These are phyloP conservation scores for Fusarium secorum DNA, from an alignment of 2,329 filamentous ascomycete species.

Conservation along the genomic window DNA sequence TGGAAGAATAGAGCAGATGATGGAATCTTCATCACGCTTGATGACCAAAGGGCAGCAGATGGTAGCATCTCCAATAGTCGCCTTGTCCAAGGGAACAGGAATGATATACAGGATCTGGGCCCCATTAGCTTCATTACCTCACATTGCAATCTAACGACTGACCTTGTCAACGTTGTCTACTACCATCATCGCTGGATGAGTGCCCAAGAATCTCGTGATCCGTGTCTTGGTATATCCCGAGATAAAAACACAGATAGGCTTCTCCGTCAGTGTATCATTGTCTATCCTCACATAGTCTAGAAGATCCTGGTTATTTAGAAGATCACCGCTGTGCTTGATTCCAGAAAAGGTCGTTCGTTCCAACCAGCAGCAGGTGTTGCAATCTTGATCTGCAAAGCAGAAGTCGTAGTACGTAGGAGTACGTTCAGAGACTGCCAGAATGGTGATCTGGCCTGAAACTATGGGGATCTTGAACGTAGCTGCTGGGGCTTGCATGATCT, in stretches of 20 bases:
- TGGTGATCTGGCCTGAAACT: background rate
- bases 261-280: fast-evolving
- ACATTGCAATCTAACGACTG: fast-evolving
- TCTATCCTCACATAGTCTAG: constrained; percentile 3
- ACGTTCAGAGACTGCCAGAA: background rate
- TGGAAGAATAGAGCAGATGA: constrained; percentile 4
- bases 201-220: background rate
- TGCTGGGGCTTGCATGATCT: constrained; percentile 13
- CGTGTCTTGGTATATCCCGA: background rate
- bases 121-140: background rate
- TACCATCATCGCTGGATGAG: background rate
- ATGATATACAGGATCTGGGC: constrained; percentile 2
- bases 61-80: background rate
- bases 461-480: constrained; percentile 1
- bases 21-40: background rate
- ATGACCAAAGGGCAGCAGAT: constrained; percentile 16
- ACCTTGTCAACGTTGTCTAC: constrained; percentile 10
- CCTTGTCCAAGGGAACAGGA: constrained; percentile 9
- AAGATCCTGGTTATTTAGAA: background rate
- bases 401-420: constrained; percentile 17
- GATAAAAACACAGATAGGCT: constrained; percentile 9
- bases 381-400: background rate
- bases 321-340: constrained; percentile 7
- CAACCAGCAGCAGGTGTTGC: background rate
- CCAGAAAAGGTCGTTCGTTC: background rate